These are phyloP conservation scores for Zygnema circumcarinatum DNA, from an alignment of 139 green algal genomes.

Conservation along the genomic window DNA sequence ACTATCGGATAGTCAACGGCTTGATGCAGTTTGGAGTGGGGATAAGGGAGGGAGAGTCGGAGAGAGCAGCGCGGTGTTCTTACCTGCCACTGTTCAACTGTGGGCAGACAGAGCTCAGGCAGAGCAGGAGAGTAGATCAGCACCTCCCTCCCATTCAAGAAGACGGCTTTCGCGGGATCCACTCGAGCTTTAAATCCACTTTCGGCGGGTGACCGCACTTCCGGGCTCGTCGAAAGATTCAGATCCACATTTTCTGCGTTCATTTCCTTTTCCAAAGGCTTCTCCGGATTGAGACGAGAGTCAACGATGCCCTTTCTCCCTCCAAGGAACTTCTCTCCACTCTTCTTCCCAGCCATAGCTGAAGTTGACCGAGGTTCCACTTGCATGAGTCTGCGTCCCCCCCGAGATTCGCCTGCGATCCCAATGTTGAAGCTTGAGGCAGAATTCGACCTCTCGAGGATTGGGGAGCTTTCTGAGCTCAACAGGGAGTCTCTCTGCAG, in stretches of 20 bases:
- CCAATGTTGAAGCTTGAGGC: background rate
- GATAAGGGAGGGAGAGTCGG: background rate
- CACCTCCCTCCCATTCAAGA: background rate
- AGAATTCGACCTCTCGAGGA: background rate
- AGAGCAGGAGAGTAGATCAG: background rate
- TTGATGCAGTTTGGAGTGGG: background rate
- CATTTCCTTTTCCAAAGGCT: background rate
- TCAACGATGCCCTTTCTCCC: background rate
- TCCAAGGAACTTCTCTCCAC: background rate
- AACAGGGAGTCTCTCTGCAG: background rate
- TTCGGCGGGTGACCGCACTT: no score
- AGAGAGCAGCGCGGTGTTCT: no score
- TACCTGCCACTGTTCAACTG: background rate
- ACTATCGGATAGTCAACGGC: background rate
- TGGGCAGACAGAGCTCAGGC: background rate
- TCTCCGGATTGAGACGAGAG: background rate
- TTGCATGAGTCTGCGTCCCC: background rate
- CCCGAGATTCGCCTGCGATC: background rate
- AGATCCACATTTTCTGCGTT: background rate
- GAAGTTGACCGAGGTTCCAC: background rate
- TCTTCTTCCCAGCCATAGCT: background rate
- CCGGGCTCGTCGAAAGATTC: background rate
- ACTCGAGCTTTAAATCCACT: no score
- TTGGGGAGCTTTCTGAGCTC: background rate
- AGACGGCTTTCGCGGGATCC: background rate